A percentile compares a stretch with the other conserved stretches of the same genome.
Conservation (phyloP, 768 basidiomycete species). For the Panaeolus cyanescens region DNA sequence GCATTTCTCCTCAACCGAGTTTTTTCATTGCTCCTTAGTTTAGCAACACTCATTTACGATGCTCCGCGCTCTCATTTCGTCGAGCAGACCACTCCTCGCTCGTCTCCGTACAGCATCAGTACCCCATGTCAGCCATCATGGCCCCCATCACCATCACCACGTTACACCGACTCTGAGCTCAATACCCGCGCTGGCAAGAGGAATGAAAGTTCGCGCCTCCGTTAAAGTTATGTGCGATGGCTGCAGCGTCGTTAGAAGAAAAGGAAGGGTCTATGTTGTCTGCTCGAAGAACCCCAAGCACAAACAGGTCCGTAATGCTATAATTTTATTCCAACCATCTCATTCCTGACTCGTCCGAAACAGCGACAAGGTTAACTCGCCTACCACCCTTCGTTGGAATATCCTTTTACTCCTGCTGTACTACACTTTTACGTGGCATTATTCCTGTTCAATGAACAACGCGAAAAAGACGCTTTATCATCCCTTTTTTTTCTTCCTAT, state of each 20-base stretch:
- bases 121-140: slow-evolving; percentile 19
- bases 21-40: neutral
- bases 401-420: neutral
- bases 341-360: neutral
- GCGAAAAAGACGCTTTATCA: neutral
- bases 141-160: slow-evolving; percentile 30
- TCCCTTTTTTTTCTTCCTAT: neutral
- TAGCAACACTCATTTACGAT: slow-evolving; percentile 31
- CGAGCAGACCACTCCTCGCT: slow-evolving; percentile 61
- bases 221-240: slow-evolving; percentile 96
- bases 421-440: neutral
- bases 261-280: slow-evolving; percentile 90
- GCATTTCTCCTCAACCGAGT: neutral
- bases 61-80: slow-evolving; percentile 66
- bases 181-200: slow-evolving; percentile 51
- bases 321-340: neutral
- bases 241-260: slow-evolving; percentile 84
- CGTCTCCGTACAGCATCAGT: slow-evolving; percentile 44
- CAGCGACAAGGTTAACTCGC: slow-evolving; percentile 66
- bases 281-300: slow-evolving; percentile 96
- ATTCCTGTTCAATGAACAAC: neutral
- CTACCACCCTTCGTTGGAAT: neutral
- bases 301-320: slow-evolving; percentile 74
- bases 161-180: slow-evolving; percentile 20
- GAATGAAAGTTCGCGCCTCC: slow-evolving; percentile 96